Percentiles rank a stretch among this genome's conserved stretches.
Evolutionary conservation across 2,329 filamentous ascomycete genomes (phyloP).

Genomic region (Berkeleyomyces rouxiae): DNA sequence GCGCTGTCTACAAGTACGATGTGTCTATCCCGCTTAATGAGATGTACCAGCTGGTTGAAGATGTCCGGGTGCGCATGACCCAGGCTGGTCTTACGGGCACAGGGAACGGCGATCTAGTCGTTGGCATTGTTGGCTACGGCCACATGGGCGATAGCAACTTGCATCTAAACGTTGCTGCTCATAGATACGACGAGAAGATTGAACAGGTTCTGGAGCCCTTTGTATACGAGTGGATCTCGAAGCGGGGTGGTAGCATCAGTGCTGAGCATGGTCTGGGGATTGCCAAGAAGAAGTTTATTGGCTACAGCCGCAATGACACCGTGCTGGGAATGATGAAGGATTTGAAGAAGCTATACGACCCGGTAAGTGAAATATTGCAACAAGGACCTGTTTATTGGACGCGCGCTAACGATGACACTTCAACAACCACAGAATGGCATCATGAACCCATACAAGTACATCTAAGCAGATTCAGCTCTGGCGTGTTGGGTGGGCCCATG

Average conservation of each 20-base stretch:
- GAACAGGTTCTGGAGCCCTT: slow-evolving; percentile 83
- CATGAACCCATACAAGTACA: slow-evolving; percentile 98
- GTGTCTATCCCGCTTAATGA: slow-evolving; percentile 80
- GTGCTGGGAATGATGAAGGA: slow-evolving; percentile 88
- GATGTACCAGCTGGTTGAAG: slow-evolving; percentile 79
- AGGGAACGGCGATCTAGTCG: slow-evolving; percentile 40
- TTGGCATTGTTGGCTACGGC: slow-evolving; percentile 87
- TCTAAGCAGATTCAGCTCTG: slow-evolving; percentile 27
- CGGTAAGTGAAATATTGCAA: slow-evolving; percentile 40
- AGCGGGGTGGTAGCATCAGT: slow-evolving; percentile 81
- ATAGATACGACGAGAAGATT: slow-evolving; percentile 71
- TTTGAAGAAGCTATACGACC: slow-evolving; percentile 87
- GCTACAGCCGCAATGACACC: slow-evolving; percentile 76
- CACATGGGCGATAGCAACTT: slow-evolving; percentile 97
- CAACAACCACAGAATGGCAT: slow-evolving; percentile 61
- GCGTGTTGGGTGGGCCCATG: neutral
- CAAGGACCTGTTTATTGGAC: neutral
- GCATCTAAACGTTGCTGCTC: slow-evolving; percentile 75
- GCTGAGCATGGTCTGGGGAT: slow-evolving; percentile 90
- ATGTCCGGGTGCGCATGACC: slow-evolving; percentile 56
- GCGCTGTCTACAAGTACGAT: slow-evolving; percentile 97
- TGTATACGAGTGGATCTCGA: slow-evolving; percentile 91
- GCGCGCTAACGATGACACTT: neutral
- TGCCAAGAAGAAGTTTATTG: slow-evolving; percentile 90
- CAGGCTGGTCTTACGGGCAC: slow-evolving; percentile 63